Evolutionary conservation across 805 yeast genomes (phyloP).

Genomic region (Candida koratica): DNA sequence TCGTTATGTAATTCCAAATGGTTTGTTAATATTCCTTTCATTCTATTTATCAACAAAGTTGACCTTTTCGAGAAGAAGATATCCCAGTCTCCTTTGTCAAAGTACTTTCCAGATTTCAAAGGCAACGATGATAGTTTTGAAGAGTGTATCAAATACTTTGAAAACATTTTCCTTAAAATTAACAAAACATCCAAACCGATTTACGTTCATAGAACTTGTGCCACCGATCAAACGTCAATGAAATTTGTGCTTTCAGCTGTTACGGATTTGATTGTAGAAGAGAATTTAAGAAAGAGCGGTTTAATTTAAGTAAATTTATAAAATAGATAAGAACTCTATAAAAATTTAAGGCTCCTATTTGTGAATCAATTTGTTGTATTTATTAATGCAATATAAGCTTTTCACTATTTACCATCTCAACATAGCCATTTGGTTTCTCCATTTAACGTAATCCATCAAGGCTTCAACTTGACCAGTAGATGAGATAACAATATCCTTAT

Average conservation of each 20-base stretch:
- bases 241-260: conserved; percentile 86
- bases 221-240: conserved; percentile 89
- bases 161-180: conserved; percentile 56
- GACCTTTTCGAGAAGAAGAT: conserved; percentile 78
- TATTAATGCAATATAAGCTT: conserved; percentile 8
- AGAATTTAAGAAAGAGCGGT: conserved; percentile 76
- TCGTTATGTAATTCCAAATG: conserved; percentile 79
- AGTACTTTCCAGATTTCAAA: conserved; percentile 73
- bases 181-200: conserved; percentile 71
- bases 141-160: conserved; percentile 69
- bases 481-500: conserved; percentile 75
- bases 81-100: conserved; percentile 56
- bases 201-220: conserved; percentile 90
- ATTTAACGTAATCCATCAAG: conserved; percentile 77
- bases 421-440: conserved; percentile 86
- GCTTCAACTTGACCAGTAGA: conserved; percentile 87
- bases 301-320: conserved; percentile 43
- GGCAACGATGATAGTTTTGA: conserved; percentile 61
- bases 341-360: too few species aligned
- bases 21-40: conserved; percentile 83
- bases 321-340: neutral
- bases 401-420: conserved; percentile 53
- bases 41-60: conserved; percentile 82
- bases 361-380: too few species aligned
- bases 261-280: conserved; percentile 84